Evolutionary conservation across 257 asterid species (phyloP).

Genomic region (Plantago elongata): DNA sequence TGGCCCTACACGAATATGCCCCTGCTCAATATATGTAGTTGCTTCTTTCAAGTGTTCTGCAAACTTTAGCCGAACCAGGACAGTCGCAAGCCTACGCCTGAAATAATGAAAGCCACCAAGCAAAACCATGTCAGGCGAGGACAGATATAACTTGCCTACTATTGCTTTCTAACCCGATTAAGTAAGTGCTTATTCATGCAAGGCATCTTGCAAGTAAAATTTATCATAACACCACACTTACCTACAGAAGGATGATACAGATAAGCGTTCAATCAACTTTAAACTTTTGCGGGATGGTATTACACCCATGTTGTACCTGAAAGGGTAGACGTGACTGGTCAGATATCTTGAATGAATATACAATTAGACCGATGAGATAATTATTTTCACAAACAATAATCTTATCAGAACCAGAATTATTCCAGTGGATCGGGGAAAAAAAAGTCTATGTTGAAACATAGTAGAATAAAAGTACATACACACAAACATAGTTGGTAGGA

Average conservation of each 20-base stretch:
- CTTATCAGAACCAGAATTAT: neutral
- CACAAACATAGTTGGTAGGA: no score
- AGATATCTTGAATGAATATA: neutral
- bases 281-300: constrained; percentile 89
- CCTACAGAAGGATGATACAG: constrained; percentile 90
- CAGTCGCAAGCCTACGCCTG: constrained; percentile 84
- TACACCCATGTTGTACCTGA: constrained; percentile 91
- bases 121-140: constrained; percentile 4
- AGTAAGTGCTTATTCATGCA: neutral
- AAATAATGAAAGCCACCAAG: constrained; percentile 12
- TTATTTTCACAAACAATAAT: neutral
- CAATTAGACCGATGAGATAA: neutral
- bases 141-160: neutral
- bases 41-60: constrained; percentile 93
- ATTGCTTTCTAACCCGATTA: neutral
- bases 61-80: constrained; percentile 61
- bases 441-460: no score
- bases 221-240: constrained; percentile 26
- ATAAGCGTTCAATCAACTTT: constrained; percentile 80
- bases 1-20: constrained; percentile 96
- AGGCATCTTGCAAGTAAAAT: constrained; percentile 9
- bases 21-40: constrained; percentile 86
- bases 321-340: constrained; percentile 12
- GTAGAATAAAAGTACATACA: no score
- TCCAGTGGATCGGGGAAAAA: no score